Evolutionary conservation across 352 stramenopile genomes (phyloP), one percentile per base, ranked within the genome.

Genomic region (Globisporangium middletonii): DNA sequence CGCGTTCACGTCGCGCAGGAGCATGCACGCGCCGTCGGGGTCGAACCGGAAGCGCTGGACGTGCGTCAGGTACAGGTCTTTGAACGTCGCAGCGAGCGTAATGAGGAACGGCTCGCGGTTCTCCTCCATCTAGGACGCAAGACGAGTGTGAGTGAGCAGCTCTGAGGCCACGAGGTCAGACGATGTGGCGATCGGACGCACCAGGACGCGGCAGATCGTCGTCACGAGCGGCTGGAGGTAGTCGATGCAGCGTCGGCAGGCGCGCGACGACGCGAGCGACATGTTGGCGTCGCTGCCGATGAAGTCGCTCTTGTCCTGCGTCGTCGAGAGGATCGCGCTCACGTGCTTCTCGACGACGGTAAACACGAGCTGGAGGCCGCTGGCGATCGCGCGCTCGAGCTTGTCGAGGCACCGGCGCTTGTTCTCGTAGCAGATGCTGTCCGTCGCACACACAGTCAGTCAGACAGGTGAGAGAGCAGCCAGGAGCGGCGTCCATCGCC

Each of bases 11-110:
- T 94, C 83, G 12, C 81, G 81, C 47, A 94, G 75, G 37, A 94
- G 56, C 73, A 92, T 87, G 54, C 81, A 92, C 3, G 83, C 83
- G 27, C 83, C 83, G 54, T 94, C 83, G 5, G 83, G 77, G 44
- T 94, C 83, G 53, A 94, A 94, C 4, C 78, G 75, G 42, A 83
- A 92, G 53, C 86, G 86, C 45, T 82, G 72, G 11, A 94, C 52
- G 46, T 94, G 83, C 51, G 80, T 69, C 35, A 94, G 64, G 63
- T 89, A 89, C 42, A 87, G 49, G 8, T 89, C 78, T 63, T 89
- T 89, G 64, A 94, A 92, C 42, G 63, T 72, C 2, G 55, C 59
- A n/a, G 65, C 65, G 4, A 90, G 63, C 4, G 65, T 67, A 37
- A 75, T 65, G 33, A 94, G 60, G 23, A 92, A 94, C 7, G 64